Percentiles rank a stretch among this genome's conserved stretches.
These are phyloP conservation scores for Pestalotiopsis sp. DNA, from an alignment of 2,329 filamentous ascomycete genomes.

Conservation along the genomic window DNA sequence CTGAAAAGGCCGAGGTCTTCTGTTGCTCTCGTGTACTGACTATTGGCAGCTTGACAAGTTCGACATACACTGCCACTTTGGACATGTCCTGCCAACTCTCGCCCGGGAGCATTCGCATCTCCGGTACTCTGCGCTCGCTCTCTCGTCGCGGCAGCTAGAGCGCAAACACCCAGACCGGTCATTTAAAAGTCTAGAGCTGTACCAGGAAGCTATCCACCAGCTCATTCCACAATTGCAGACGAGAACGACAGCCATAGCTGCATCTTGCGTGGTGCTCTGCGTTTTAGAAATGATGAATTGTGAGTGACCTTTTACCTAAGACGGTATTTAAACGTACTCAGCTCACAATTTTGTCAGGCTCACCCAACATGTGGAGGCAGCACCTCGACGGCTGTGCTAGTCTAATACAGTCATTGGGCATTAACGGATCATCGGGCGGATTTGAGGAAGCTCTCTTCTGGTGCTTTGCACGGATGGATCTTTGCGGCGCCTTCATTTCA, in stretches of 20 bases:
- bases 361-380: slow-evolving; percentile 50
- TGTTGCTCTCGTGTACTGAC: neutral
- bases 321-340: neutral
- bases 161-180: slow-evolving; percentile 31
- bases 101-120: slow-evolving; percentile 46
- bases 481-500: slow-evolving; percentile 55
- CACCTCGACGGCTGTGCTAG: slow-evolving; percentile 56
- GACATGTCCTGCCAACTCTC: slow-evolving; percentile 48
- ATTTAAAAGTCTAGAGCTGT: slow-evolving; percentile 45
- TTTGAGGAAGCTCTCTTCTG: slow-evolving; percentile 55
- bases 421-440: slow-evolving; percentile 52
- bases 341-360: neutral
- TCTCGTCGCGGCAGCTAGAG: slow-evolving; percentile 55
- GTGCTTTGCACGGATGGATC: slow-evolving; percentile 58
- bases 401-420: slow-evolving; percentile 50
- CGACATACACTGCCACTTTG: slow-evolving; percentile 50
- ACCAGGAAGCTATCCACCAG: slow-evolving; percentile 53
- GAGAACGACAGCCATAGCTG: slow-evolving; percentile 51
- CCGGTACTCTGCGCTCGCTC: slow-evolving; percentile 50
- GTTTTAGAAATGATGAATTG: slow-evolving; percentile 57
- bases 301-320: neutral
- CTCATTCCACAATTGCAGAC: slow-evolving; percentile 50
- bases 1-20: neutral
- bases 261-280: slow-evolving; percentile 55
- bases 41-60: slow-evolving; percentile 49